Evolutionary conservation across 2,329 filamentous ascomycete genomes (phyloP).

Genomic region (Aspergillus aculeatus): DNA sequence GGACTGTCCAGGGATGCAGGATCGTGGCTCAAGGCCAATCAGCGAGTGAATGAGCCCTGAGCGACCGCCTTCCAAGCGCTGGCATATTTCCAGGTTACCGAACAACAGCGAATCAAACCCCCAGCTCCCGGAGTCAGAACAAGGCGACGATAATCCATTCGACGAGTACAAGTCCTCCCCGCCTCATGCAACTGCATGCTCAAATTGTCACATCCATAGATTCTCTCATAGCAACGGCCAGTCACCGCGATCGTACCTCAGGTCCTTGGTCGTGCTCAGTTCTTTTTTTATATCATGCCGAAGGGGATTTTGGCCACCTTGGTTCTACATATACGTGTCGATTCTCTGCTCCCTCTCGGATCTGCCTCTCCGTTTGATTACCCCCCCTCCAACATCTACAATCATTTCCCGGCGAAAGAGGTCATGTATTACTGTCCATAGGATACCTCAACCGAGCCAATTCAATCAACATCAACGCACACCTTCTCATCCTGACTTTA

Average conservation of each 20-base stretch:
- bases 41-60: not conserved
- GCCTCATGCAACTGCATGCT: slow-evolving; percentile 19
- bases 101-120: too few species aligned
- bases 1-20: slow-evolving; percentile 2
- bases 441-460: too few species aligned
- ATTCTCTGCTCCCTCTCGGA: slow-evolving; percentile 6
- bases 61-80: slow-evolving; percentile 16
- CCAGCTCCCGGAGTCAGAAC: too few species aligned
- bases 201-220: slow-evolving; percentile 19
- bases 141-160: not conserved
- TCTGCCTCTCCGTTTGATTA: not conserved
- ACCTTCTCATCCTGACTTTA: too few species aligned
- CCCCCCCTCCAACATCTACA: not conserved
- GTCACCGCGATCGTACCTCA: slow-evolving; percentile 7
- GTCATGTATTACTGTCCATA: not conserved
- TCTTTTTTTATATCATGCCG: slow-evolving; percentile 14
- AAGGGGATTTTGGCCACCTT: not conserved
- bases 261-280: slow-evolving; percentile 10
- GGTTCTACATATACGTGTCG: slow-evolving; percentile 18
- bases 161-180: slow-evolving; percentile 10
- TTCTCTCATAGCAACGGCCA: not conserved
- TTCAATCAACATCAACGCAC: too few species aligned
- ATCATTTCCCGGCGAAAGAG: not conserved
- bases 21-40: slow-evolving; percentile 9
- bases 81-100: not conserved